phyloP scores from a whole-genome alignment of 2,329 filamentous ascomycete genomes.

The Emmonsiellopsis sp. region DNA sequence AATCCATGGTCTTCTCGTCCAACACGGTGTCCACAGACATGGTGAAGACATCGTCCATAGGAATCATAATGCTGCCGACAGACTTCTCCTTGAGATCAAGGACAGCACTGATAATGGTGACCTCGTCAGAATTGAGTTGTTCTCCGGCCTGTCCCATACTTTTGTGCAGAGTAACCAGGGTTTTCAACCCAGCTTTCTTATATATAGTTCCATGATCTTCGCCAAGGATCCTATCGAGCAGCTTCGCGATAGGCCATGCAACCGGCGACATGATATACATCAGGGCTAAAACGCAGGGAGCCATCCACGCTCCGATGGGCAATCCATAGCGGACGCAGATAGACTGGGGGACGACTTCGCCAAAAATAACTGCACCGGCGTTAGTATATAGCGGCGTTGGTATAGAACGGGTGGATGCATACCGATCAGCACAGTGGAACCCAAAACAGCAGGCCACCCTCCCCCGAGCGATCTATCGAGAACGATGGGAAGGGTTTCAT shows the following conservation, averaged over 20 bases:
- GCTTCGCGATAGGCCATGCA: conserved; percentile 89
- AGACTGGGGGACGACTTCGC: conserved; percentile 91
- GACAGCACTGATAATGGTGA: conserved; percentile 96
- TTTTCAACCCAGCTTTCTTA: conserved; percentile 97
- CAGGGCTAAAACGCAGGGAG: conserved; percentile 71
- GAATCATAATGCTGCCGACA: conserved; percentile 94
- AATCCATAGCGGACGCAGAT: conserved; percentile 93
- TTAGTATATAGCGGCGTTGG: not conserved
- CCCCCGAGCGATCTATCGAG: conserved; percentile 88
- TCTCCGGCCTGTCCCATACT: conserved; percentile 68
- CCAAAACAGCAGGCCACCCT: conserved; percentile 86
- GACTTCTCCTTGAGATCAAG: conserved; percentile 93
- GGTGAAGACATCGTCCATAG: conserved; percentile 93
- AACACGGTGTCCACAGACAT: conserved; percentile 92
- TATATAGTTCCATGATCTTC: conserved; percentile 94
- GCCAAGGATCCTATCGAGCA: conserved; percentile 85
- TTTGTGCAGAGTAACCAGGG: conserved; percentile 87
- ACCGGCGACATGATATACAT: conserved; percentile 90
- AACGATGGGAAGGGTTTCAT: conserved; percentile 91
- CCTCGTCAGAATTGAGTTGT: conserved; percentile 90
- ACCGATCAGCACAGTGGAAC: conserved; percentile 91
- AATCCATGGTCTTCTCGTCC: conserved; percentile 89
- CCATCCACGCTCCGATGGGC: conserved; percentile 89
- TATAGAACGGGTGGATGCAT: conserved; percentile 23
- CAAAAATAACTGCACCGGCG: conserved; percentile 71